Conservation (phyloP, 208 protist species). For the Leishmania major region DNA sequence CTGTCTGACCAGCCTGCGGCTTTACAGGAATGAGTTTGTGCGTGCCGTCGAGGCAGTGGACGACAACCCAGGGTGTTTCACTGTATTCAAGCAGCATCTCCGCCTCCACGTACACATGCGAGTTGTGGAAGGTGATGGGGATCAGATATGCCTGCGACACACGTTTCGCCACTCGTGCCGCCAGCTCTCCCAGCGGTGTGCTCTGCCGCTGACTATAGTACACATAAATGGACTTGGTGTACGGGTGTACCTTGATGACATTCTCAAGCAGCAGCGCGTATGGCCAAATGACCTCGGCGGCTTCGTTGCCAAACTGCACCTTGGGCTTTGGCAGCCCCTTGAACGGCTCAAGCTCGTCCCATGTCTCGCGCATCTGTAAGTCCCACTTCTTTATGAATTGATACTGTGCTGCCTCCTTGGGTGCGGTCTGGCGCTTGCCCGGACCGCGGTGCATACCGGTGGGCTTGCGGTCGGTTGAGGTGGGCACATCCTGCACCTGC, state of each 20-base stretch:
- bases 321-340: constrained; percentile 91
- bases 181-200: constrained; percentile 46
- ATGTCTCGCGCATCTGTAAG: constrained; percentile 80
- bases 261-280: constrained; percentile 87
- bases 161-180: constrained; percentile 49
- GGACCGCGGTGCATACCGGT: constrained; percentile 83
- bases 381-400: constrained; percentile 89
- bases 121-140: constrained; percentile 93
- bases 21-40: constrained; percentile 60
- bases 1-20: constrained; percentile 27
- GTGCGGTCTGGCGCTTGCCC: constrained; percentile 81
- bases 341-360: constrained; percentile 88
- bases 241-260: constrained; percentile 88
- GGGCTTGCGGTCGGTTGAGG: constrained; percentile 80
- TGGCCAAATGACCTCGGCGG: constrained; percentile 88
- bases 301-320: constrained; percentile 88
- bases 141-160: constrained; percentile 86
- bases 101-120: constrained; percentile 91
- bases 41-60: constrained; percentile 81
- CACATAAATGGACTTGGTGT: constrained; percentile 93
- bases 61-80: constrained; percentile 88
- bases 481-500: constrained; percentile 88
- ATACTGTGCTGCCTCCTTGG: constrained; percentile 69
- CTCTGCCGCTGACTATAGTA: constrained; percentile 85
- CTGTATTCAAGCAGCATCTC: constrained; percentile 93